Evolutionary conservation across 2,329 filamentous ascomycete genomes (phyloP).

Genomic region (Fusarium stilboides): DNA sequence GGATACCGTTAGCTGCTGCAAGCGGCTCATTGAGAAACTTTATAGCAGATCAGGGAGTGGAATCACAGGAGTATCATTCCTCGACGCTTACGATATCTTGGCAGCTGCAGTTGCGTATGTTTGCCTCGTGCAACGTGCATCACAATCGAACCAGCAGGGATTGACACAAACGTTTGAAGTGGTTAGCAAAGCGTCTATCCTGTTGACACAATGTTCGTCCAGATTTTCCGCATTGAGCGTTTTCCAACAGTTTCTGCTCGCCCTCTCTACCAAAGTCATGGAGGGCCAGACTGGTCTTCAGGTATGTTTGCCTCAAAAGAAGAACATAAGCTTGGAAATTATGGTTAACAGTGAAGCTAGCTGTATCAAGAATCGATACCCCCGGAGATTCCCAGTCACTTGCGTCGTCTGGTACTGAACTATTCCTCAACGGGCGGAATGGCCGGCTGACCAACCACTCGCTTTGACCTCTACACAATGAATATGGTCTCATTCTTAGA

Average conservation of each 20-base stretch:
- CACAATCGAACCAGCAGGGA: neutral
- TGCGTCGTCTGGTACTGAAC: slow-evolving; percentile 14
- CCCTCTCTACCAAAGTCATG: slow-evolving; percentile 21
- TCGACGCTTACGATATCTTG: slow-evolving; percentile 29
- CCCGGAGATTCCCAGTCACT: slow-evolving; percentile 12
- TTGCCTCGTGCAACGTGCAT: neutral
- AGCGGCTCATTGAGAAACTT: slow-evolving; percentile 12
- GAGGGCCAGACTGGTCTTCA: neutral
- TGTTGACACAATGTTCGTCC: slow-evolving; percentile 24
- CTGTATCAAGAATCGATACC: slow-evolving; percentile 10
- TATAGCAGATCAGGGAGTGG: neutral
- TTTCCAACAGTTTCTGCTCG: slow-evolving; percentile 25
- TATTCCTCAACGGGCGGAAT: neutral
- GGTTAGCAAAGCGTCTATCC: slow-evolving; percentile 29
- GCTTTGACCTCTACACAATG: neutral
- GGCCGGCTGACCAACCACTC: neutral
- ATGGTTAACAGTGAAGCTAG: neutral
- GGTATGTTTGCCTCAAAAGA: neutral
- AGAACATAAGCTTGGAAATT: neutral
- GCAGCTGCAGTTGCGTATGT: slow-evolving; percentile 22
- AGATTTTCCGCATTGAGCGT: slow-evolving; percentile 8
- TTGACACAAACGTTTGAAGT: slow-evolving; percentile 26
- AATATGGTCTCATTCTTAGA: neutral
- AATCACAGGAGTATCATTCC: slow-evolving; percentile 8
- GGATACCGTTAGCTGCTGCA: slow-evolving; percentile 20